Evolutionary conservation across 108 stramenopile species (phyloP).

Genomic region (Cyclotella sp.): DNA sequence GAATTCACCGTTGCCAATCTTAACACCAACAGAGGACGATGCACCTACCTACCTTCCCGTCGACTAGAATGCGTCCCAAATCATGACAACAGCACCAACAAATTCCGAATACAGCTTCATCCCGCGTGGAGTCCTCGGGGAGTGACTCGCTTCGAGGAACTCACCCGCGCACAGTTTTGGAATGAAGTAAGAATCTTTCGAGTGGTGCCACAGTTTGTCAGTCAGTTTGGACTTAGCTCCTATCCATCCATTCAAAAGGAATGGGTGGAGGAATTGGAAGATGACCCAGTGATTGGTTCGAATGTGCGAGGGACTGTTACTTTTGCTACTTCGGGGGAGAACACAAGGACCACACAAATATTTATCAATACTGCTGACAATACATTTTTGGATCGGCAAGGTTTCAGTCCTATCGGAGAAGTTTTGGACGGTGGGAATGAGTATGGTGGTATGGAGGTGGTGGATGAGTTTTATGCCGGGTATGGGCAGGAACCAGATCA

Average conservation of each 20-base stretch:
- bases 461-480: conserved; percentile 72
- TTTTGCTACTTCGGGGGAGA: conserved; percentile 84
- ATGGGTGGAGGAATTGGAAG: conserved; percentile 55
- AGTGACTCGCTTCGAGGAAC: conserved; percentile 67
- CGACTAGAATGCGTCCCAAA: conserved; percentile 19
- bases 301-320: conserved; percentile 84
- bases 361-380: conserved; percentile 90
- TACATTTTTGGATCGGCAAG: conserved; percentile 74
- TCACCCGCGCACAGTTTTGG: conserved; percentile 58
- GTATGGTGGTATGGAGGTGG: conserved; percentile 75
- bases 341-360: conserved; percentile 87
- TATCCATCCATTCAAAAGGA: conserved; percentile 60
- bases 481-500: conserved; percentile 79
- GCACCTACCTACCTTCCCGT: not conserved
- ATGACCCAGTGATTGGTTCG: conserved; percentile 84
- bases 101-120: conserved; percentile 44
- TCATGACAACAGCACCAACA: conserved; percentile 17
- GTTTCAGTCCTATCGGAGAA: conserved; percentile 88
- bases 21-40: conserved; percentile 18
- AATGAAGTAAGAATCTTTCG: conserved; percentile 73
- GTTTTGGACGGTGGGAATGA: conserved; percentile 62
- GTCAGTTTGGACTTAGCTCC: conserved; percentile 86
- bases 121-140: conserved; percentile 85
- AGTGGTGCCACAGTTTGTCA: conserved; percentile 78
- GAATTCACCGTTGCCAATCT: conserved; percentile 44